Percentiles rank a stretch among this genome's conserved stretches.
Conservation (phyloP, 2,329 filamentous ascomycete genomes). For the Stenocarpella maydis region DNA sequence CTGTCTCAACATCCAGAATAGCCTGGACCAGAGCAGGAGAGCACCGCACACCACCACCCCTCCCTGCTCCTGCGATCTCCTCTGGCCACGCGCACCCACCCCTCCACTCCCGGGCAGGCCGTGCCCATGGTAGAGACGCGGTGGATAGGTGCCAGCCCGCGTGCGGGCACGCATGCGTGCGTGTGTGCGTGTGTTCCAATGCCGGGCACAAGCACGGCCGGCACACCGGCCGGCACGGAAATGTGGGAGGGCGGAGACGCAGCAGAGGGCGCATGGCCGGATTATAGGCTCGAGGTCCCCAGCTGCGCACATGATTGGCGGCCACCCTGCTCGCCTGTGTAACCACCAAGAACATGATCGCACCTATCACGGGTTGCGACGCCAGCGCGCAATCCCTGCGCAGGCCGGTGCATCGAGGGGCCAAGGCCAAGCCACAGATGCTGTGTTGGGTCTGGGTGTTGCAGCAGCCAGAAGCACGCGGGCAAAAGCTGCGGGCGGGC, state of each 20-base stretch:
- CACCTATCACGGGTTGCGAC: constrained; percentile 19
- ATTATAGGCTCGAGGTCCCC: constrained; percentile 1
- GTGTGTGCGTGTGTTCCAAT: not conserved
- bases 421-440: constrained; percentile 22
- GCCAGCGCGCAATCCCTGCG: not conserved
- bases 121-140: not conserved
- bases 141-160: not conserved
- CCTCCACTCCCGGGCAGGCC: not conserved
- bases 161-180: not conserved
- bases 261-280: not conserved
- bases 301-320: constrained; percentile 7
- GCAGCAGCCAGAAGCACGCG: constrained; percentile 16
- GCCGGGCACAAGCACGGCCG: constrained; percentile 16
- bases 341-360: constrained; percentile 24
- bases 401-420: constrained; percentile 8
- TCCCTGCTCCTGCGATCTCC: not conserved
- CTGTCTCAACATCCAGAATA: constrained; percentile 19
- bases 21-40: not conserved
- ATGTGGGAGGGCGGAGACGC: not conserved
- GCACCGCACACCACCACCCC: not conserved
- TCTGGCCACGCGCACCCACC: too few relatives aligned
- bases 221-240: not conserved
- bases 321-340: constrained; percentile 16
- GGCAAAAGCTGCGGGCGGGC: not conserved
- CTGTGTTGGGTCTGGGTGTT: constrained; percentile 8